Evolutionary conservation across 345 rosid genomes (phyloP), one percentile per base, ranked within the genome.

Genomic region (Salix arbutifolia): DNA sequence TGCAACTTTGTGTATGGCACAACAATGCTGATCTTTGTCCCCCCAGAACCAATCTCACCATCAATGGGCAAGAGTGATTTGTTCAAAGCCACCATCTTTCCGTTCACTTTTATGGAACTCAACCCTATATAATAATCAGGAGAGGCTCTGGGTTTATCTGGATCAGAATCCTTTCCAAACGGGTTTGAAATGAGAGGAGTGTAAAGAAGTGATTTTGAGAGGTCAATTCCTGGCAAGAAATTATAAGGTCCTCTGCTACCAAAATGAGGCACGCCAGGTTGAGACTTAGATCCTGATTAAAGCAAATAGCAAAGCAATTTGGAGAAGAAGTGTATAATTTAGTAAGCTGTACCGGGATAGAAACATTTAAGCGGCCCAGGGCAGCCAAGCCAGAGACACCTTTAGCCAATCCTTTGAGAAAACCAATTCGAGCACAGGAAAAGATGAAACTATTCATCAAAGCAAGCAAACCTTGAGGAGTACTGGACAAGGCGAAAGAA

Each of bases 191-290:
- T 61, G 1, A 77, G 38, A 23, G 72, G 76, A 0, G 81, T 81
- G 66, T 77, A 77, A 17, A 35, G 65, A 16, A 81, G 74, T 19
- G 74, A 78, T 37, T 72, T 75, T 2, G 82, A 84, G 40, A 84
- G 74, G 53, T 82, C 87, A 33, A 69, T 35, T 0, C 72, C 73
- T 0, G 82, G 42, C 38, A 48, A 16, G 30, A 84, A 73, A 52
- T 72, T 40, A 76, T 85, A 85, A 16, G 85, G 85, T 25, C 84
- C 88, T 5, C 67, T 46, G 38, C 77, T 16, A 18, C 84, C 88
- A 21, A 85, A 13, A 10, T 77, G 70, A 17, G 67, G 52, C 8
- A 70, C 73, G 7, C 81, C 84, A 2, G 73, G 44, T 16, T 44
- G 69, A 11, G 74, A 14, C n/a, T 56, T 21, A 0, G 84, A 81